These are phyloP conservation scores for Scutellospora calospora DNA, from an alignment of 371 early-diverging fungal species.

Conservation along the genomic window DNA sequence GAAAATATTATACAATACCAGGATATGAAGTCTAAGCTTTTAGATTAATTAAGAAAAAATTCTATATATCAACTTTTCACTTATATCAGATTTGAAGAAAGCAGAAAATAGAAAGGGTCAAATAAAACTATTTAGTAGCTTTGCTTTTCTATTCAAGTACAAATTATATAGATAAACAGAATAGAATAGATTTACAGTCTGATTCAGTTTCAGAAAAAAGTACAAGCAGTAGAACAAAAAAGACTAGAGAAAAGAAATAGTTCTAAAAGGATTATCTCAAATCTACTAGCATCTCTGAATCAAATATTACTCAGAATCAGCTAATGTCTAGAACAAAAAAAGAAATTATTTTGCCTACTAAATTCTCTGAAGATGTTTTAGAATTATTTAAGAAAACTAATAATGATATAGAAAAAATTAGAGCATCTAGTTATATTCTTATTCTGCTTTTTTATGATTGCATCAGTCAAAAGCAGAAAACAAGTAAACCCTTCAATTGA, in stretches of 20 bases:
- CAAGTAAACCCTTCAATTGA: too few relatives aligned
- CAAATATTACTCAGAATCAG: background rate
- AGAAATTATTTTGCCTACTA: background rate
- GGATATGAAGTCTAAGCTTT: background rate
- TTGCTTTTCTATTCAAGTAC: background rate
- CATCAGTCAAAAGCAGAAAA: too few relatives aligned
- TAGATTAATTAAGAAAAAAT: slow-evolving; percentile 16
- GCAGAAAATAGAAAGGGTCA: background rate
- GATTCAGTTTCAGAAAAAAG: background rate
- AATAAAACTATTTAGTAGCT: background rate
- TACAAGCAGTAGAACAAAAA: background rate
- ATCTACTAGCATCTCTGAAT: background rate
- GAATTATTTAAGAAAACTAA: background rate
- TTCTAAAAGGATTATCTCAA: too few relatives aligned
- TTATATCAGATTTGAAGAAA: slow-evolving; percentile 32
- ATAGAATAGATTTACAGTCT: too few relatives aligned
- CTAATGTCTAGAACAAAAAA: too few relatives aligned
- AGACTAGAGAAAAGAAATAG: too few relatives aligned
- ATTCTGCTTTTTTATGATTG: too few relatives aligned
- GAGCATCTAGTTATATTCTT: background rate
- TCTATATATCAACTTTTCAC: background rate
- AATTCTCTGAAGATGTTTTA: background rate
- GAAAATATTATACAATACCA: slow-evolving; percentile 17
- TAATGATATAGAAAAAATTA: background rate
- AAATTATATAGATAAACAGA: background rate